Evolutionary conservation across 441 rosid genomes (phyloP).

Genomic region (Euphorbia celastroides): DNA sequence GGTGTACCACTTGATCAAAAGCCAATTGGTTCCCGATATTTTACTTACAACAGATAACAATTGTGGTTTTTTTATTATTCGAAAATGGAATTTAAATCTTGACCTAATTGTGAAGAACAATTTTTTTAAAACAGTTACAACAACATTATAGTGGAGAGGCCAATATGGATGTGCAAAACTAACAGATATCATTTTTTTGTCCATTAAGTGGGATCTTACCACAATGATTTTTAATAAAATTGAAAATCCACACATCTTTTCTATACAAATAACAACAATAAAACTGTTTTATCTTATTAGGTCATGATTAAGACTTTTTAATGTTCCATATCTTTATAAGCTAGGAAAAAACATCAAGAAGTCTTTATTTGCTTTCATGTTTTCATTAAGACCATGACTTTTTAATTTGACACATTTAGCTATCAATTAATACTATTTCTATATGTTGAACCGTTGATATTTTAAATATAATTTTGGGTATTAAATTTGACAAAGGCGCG

Average conservation of each 20-base stretch:
- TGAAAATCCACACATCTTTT: not conserved
- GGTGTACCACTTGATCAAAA: too few species aligned
- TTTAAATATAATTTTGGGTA: not conserved
- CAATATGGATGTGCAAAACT: slow-evolving; percentile 15
- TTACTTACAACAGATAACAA: too few species aligned
- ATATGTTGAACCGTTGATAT: not conserved
- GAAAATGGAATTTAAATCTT: not conserved
- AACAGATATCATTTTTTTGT: slow-evolving; percentile 2
- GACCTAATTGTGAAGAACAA: slow-evolving; percentile 1
- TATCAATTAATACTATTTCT: not conserved
- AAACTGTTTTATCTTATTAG: slow-evolving; percentile 22
- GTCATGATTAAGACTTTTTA: slow-evolving; percentile 36
- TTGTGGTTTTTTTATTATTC: too few species aligned
- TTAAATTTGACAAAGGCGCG: too few species aligned
- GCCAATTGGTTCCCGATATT: too few species aligned
- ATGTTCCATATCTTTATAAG: slow-evolving; percentile 3
- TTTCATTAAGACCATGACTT: not conserved
- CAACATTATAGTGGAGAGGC: slow-evolving; percentile 29
- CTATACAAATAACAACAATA: not conserved
- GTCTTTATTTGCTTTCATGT: not conserved
- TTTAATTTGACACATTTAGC: not conserved
- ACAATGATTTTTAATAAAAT: not conserved
- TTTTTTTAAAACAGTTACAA: not conserved
- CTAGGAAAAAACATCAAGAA: not conserved
- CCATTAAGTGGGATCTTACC: slow-evolving; percentile 17